Base-by-base conservation (phyloP, 495 filamentous ascomycete species). In the Aspergillus affinis region DNA sequence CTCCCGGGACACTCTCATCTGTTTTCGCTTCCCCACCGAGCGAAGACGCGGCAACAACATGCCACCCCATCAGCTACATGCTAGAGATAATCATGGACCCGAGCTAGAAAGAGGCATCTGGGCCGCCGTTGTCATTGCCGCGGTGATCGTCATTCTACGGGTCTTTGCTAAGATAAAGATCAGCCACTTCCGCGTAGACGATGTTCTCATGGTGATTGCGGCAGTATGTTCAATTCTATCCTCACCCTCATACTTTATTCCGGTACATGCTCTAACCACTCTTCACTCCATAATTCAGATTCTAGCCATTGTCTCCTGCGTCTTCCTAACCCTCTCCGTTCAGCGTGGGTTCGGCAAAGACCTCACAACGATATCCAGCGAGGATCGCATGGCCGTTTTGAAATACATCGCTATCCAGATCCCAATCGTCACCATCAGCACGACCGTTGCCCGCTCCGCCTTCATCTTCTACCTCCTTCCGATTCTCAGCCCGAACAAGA, bases 81-180 rank as follows among this genome's bases (percentile, higher is more conserved):
- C 36, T 6, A 13, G 36, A 13, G 36, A 41, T 10, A 61, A 69
- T 54, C 36, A 53, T 18, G 73, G 73, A n/a, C 61, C 64, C 15
- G 51, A 62, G 45, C 54, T 75, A 5, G 59, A 62, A 30, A 61
- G 56, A 41, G 73, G 71, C 13, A 63, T 76, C 32, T 75, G 73
- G 75, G 73, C 63, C 23, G 70, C 63, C 9, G 61, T 69, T 47
- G 66, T 57, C 58, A 68, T 76, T 30, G 64, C 75, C n/a, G 62
- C 64, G 10, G 47, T 77, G 54, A 72, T 77, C 59, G 62, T 77
- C 19, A 54, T 65, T 23, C 56, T 75, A 17, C 58, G 75, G 7
- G 57, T 77, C 55, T 61, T 69, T 57, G 75, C 71, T 13, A 75
- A 75, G 57, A 49, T 75, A 26, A 72, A 71, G 57, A 73, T 77